phyloP scores from a whole-genome alignment of 1,284 basidiomycete genomes.

The Heterobasidion irregulare region DNA sequence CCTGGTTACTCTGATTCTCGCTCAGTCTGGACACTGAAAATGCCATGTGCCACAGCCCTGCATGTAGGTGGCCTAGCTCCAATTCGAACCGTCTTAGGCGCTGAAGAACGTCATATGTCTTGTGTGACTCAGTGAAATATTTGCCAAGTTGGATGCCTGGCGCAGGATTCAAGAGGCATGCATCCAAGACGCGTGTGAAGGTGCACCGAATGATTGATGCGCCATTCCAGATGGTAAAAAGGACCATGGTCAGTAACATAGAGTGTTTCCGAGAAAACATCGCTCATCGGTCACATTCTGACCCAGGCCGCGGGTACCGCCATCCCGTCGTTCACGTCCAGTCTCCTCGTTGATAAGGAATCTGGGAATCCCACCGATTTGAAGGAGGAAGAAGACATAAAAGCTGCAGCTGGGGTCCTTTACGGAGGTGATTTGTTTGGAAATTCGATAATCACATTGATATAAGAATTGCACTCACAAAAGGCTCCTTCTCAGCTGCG shows the following conservation, averaged over 20 bases:
- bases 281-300: neutral
- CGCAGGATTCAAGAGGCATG: constrained; percentile 44
- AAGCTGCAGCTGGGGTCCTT: constrained; percentile 44
- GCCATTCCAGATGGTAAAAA: constrained; percentile 45
- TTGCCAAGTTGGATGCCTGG: constrained; percentile 51
- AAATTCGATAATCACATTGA: constrained; percentile 8
- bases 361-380: neutral
- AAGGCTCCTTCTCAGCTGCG: constrained; percentile 15
- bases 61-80: constrained; percentile 26
- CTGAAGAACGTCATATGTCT: constrained; percentile 3
- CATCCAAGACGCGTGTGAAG: constrained; percentile 25
- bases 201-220: constrained; percentile 35
- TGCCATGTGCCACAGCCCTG: constrained; percentile 19
- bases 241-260: constrained; percentile 30
- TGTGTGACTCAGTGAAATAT: constrained; percentile 24
- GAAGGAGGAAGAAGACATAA: constrained; percentile 44
- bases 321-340: constrained; percentile 43
- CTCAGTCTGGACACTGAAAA: neutral
- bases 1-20: neutral
- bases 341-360: constrained; percentile 25
- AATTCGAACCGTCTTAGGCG: neutral
- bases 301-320: constrained; percentile 30
- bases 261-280: neutral
- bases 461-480: neutral
- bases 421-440: constrained; percentile 28